Percentiles rank a stretch among this genome's conserved stretches.
Conservation (phyloP, 2,329 filamentous ascomycete genomes). For the Nothopassalora personata region DNA sequence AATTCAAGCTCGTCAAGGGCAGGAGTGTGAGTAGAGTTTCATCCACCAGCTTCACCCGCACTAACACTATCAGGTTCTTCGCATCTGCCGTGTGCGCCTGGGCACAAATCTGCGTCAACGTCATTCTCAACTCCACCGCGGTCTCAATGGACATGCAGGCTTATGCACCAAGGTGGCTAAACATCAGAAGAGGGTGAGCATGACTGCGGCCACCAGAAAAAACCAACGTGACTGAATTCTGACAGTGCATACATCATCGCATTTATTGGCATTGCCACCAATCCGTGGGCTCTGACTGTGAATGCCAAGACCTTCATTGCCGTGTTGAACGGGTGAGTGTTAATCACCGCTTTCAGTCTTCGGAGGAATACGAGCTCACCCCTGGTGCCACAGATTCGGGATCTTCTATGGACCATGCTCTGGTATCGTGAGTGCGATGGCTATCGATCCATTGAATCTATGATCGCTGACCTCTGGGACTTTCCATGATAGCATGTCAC, state of each 20-base stretch:
- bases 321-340: slow-evolving; percentile 22
- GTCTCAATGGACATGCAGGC: slow-evolving; percentile 28
- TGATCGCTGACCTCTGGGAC: too few species aligned
- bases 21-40: slow-evolving; percentile 9
- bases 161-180: slow-evolving; percentile 22
- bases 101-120: slow-evolving; percentile 26
- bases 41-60: too few species aligned
- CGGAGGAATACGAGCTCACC: too few species aligned
- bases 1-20: slow-evolving; percentile 24
- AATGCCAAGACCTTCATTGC: slow-evolving; percentile 26
- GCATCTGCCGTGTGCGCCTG: slow-evolving; percentile 27
- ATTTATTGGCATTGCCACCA: slow-evolving; percentile 21
- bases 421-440: slow-evolving; percentile 13
- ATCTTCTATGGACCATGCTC: slow-evolving; percentile 28
- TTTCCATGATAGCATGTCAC: slow-evolving; percentile 4
- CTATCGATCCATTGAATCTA: too few species aligned
- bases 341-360: too few species aligned
- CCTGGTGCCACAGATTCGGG: slow-evolving; percentile 5
- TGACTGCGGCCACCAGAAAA: too few species aligned
- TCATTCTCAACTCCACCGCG: slow-evolving; percentile 25
- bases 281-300: slow-evolving; percentile 26
- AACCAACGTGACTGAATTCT: too few species aligned
- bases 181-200: slow-evolving; percentile 19
- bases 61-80: slow-evolving; percentile 17
- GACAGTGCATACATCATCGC: slow-evolving; percentile 22